phyloP scores from a whole-genome alignment of 495 filamentous ascomycete genomes.

The Stereocaulon alpinum region DNA sequence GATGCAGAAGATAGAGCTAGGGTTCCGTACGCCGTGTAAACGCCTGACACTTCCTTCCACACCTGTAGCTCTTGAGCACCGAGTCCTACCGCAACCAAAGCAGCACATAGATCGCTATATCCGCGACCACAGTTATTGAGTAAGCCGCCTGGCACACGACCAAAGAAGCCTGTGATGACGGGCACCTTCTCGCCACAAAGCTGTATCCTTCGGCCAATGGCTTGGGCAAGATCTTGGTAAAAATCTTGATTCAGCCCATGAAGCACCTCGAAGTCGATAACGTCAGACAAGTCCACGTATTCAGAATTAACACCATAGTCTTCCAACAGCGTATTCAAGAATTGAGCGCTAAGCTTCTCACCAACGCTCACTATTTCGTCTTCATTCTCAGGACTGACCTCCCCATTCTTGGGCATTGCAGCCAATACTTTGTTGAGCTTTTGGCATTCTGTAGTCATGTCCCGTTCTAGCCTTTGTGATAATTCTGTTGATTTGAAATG shows the following conservation, averaged over 20 bases:
- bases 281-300: constrained; percentile 75
- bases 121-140: constrained; percentile 73
- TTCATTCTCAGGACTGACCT: constrained; percentile 71
- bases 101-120: constrained; percentile 84
- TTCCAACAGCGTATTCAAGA: constrained; percentile 71
- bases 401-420: constrained; percentile 47
- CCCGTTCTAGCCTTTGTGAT: constrained; percentile 42
- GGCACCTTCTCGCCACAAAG: constrained; percentile 62
- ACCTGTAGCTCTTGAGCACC: constrained; percentile 51
- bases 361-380: constrained; percentile 87
- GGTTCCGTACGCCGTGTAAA: constrained; percentile 12
- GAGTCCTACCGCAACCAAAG: constrained; percentile 68
- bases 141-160: constrained; percentile 69
- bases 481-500: constrained; percentile 42
- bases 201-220: constrained; percentile 55
- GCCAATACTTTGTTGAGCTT: constrained; percentile 48
- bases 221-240: constrained; percentile 58
- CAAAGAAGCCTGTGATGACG: constrained; percentile 75
- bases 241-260: constrained; percentile 63
- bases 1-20: constrained; percentile 50
- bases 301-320: constrained; percentile 70
- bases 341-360: constrained; percentile 84
- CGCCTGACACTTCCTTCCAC: constrained; percentile 20
- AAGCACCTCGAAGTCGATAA: constrained; percentile 51
- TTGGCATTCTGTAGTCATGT: constrained; percentile 63